Evolutionary conservation across 2,329 filamentous ascomycete species (phyloP).

Genomic region (Aspergillus pseudoterreus): DNA sequence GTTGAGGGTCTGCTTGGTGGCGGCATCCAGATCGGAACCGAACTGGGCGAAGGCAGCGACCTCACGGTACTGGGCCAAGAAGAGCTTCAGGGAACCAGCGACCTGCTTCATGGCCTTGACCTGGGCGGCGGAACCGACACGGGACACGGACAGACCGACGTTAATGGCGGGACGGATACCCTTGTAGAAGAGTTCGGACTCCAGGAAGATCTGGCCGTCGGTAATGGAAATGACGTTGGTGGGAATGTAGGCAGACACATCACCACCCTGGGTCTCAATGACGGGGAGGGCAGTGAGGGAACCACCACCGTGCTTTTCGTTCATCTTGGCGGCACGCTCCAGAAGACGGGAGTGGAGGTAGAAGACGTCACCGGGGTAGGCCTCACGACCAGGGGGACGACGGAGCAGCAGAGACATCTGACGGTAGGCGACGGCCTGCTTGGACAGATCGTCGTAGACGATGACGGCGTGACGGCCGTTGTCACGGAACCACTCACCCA

Average conservation of each 20-base stretch:
- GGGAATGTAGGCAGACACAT: constrained; percentile 99
- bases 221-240: constrained; percentile 99
- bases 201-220: constrained; percentile 99
- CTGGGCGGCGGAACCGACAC: constrained; percentile 99
- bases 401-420: constrained; percentile 98
- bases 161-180: constrained; percentile 99
- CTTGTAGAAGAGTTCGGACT: constrained; percentile 99
- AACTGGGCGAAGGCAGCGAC: constrained; percentile 99
- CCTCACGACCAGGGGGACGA: constrained; percentile 97
- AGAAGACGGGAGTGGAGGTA: constrained; percentile 99
- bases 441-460: constrained; percentile 92
- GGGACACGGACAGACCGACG: constrained; percentile 99
- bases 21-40: constrained; percentile 98
- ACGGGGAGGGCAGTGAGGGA: constrained; percentile 95
- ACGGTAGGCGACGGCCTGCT: constrained; percentile 97
- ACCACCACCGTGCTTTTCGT: constrained; percentile 87
- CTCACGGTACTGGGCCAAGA: constrained; percentile 99
- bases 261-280: constrained; percentile 99
- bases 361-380: constrained; percentile 98
- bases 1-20: constrained; percentile 96
- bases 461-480: constrained; percentile 84
- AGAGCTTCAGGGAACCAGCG: constrained; percentile 98
- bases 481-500: constrained; percentile 75
- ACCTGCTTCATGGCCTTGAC: constrained; percentile 99
- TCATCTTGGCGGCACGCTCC: constrained; percentile 99